phyloP scores from a whole-genome alignment of 441 rosid genomes.

The Isatis lusitanica region DNA sequence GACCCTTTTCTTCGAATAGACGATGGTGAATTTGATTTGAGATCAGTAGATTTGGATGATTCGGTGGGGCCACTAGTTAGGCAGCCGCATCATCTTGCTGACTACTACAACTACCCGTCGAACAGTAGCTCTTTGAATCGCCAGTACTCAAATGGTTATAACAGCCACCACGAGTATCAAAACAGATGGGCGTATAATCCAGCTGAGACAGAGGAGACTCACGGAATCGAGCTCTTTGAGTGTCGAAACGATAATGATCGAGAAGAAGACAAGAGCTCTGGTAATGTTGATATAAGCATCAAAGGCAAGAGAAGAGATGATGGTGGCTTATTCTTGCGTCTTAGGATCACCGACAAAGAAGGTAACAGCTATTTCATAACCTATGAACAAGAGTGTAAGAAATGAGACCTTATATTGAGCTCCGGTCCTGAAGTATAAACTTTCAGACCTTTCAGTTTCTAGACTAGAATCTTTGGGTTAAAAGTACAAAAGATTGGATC shows the following conservation, averaged over 20 bases:
- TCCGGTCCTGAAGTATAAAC: too few relatives aligned
- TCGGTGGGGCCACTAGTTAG: constrained; percentile 45
- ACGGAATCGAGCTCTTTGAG: constrained; percentile 77
- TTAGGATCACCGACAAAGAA: constrained; percentile 86
- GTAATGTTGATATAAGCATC: constrained; percentile 69
- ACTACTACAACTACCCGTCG: constrained; percentile 39
- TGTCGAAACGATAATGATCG: constrained; percentile 31
- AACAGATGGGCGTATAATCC: constrained; percentile 64
- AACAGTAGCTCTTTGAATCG: constrained; percentile 35
- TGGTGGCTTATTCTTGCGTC: constrained; percentile 69
- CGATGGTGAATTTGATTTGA: constrained; percentile 57
- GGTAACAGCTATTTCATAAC: constrained; percentile 43
- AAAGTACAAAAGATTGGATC: neutral
- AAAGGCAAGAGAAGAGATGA: constrained; percentile 80
- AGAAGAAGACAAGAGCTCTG: constrained; percentile 68
- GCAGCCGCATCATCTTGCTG: constrained; percentile 50
- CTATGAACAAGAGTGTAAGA: neutral
- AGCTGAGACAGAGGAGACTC: constrained; percentile 56
- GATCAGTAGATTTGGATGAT: constrained; percentile 49
- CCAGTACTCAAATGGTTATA: constrained; percentile 56
- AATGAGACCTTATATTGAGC: too few relatives aligned
- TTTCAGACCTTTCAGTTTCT: too few relatives aligned
- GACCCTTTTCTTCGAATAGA: constrained; percentile 82
- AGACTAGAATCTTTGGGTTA: neutral
- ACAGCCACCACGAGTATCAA: constrained; percentile 36